Conservation (phyloP, 345 rosid genomes). For the Eucalyptus regnans region DNA sequence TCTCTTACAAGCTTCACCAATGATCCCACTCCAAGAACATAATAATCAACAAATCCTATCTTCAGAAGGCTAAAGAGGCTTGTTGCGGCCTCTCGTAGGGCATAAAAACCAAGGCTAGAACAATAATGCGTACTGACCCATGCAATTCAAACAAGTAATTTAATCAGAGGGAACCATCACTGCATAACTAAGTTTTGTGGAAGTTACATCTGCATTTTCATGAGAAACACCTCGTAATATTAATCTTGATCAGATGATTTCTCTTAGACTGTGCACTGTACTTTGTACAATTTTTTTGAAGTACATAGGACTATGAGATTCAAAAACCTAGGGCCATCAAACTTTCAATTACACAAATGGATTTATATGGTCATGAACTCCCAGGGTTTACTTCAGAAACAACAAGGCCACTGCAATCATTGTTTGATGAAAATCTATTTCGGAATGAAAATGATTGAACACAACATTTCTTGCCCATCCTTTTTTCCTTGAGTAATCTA, state of each 20-base stretch:
- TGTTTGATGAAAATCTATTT: neutral
- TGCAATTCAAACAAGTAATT: neutral
- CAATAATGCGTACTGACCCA: neutral
- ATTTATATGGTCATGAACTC: neutral
- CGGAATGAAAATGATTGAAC: neutral
- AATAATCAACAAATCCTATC: neutral
- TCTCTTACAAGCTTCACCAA: neutral
- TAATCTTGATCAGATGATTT: neutral
- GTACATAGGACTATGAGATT: neutral
- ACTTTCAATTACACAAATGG: neutral
- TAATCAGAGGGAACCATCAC: neutral
- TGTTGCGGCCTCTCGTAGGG: too few species aligned
- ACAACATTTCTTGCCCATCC: neutral
- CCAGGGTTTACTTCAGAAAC: neutral
- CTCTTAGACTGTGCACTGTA: neutral
- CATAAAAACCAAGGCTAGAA: neutral
- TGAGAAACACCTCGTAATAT: neutral
- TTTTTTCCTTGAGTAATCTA: neutral
- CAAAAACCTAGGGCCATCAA: neutral
- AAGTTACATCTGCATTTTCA: neutral
- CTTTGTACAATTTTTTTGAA: neutral
- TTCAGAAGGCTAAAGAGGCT: too few species aligned
- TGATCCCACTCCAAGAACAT: neutral
- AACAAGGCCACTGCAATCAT: neutral
- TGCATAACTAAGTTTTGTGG: neutral